Evolutionary conservation across 2,329 filamentous ascomycete genomes (phyloP).

Genomic region (Arthroderma uncinatum): DNA sequence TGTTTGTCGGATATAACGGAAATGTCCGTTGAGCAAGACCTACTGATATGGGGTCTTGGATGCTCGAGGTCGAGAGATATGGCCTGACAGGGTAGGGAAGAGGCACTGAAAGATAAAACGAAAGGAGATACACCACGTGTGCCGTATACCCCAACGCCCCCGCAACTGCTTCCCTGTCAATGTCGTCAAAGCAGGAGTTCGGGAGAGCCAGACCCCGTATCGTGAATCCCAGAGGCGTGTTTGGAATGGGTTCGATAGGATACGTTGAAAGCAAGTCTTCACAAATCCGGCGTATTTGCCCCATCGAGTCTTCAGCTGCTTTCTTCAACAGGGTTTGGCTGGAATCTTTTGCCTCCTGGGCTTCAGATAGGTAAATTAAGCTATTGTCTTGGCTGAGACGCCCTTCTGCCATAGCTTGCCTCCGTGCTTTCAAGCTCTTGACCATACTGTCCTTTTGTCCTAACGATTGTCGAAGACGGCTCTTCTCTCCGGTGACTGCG

Average conservation of each 20-base stretch:
- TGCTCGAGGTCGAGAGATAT: conserved; percentile 61
- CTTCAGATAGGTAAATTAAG: conserved; percentile 51
- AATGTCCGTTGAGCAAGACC: conserved; percentile 54
- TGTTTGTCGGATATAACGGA: conserved; percentile 63
- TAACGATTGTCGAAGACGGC: conserved; percentile 51
- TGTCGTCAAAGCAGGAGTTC: conserved; percentile 65
- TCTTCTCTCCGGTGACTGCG: conserved; percentile 52
- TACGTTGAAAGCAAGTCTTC: conserved; percentile 72
- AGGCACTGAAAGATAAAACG: conserved; percentile 67
- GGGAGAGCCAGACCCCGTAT: conserved; percentile 70
- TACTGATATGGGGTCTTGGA: conserved; percentile 59
- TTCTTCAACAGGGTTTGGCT: conserved; percentile 46
- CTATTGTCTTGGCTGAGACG: conserved; percentile 48
- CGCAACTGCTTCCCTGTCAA: conserved; percentile 55
- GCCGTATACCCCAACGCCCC: conserved; percentile 74
- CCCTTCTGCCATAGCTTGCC: conserved; percentile 56
- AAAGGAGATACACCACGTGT: conserved; percentile 61
- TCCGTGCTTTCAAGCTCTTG: conserved; percentile 53
- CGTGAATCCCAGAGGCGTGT: conserved; percentile 63
- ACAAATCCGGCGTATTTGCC: conserved; percentile 80
- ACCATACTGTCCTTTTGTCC: conserved; percentile 57
- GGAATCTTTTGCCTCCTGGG: conserved; percentile 47
- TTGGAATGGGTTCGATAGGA: conserved; percentile 58
- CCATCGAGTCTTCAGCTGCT: conserved; percentile 56
- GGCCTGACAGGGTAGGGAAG: conserved; percentile 69